phyloP scores from a whole-genome alignment of 352 stramenopile species.

The Globisporangium okanoganense region DNA sequence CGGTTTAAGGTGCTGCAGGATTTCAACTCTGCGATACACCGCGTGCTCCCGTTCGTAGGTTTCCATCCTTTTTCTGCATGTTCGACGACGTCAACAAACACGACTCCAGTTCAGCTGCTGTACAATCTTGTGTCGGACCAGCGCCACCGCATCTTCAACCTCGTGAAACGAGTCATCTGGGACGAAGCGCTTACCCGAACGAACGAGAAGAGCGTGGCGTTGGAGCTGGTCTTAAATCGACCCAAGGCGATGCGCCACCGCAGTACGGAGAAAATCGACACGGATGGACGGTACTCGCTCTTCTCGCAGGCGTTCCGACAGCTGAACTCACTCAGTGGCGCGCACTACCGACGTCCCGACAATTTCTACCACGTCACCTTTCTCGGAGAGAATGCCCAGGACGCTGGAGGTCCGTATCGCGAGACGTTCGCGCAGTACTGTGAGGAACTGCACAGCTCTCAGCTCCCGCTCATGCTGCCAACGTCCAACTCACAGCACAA shows the following conservation, averaged over 20 bases:
- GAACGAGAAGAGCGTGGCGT: slow-evolving; percentile 28
- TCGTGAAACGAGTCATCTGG: slow-evolving; percentile 72
- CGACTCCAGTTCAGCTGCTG: slow-evolving; percentile 12
- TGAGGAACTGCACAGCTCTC: slow-evolving; percentile 72
- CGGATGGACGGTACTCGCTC: slow-evolving; percentile 57
- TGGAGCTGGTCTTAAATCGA: slow-evolving; percentile 79
- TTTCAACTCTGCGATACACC: slow-evolving; percentile 59
- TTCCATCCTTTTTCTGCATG: slow-evolving; percentile 23
- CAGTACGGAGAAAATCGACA: slow-evolving; percentile 46
- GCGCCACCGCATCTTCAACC: slow-evolving; percentile 61
- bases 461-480: slow-evolving; percentile 86
- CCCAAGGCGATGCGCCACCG: slow-evolving; percentile 82
- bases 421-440: slow-evolving; percentile 84
- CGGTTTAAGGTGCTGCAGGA: slow-evolving; percentile 74
- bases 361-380: slow-evolving; percentile 86
- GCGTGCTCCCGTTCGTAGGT: slow-evolving; percentile 48
- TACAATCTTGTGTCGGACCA: slow-evolving; percentile 38
- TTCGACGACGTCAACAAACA: not conserved
- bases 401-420: slow-evolving; percentile 83
- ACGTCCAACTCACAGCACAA: slow-evolving; percentile 89
- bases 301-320: slow-evolving; percentile 87
- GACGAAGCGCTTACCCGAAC: slow-evolving; percentile 61
- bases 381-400: slow-evolving; percentile 81
- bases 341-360: slow-evolving; percentile 57
- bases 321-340: slow-evolving; percentile 55